These are phyloP conservation scores for Alternaria brassicae DNA, from an alignment of 2,329 filamentous ascomycete species.

Conservation along the genomic window DNA sequence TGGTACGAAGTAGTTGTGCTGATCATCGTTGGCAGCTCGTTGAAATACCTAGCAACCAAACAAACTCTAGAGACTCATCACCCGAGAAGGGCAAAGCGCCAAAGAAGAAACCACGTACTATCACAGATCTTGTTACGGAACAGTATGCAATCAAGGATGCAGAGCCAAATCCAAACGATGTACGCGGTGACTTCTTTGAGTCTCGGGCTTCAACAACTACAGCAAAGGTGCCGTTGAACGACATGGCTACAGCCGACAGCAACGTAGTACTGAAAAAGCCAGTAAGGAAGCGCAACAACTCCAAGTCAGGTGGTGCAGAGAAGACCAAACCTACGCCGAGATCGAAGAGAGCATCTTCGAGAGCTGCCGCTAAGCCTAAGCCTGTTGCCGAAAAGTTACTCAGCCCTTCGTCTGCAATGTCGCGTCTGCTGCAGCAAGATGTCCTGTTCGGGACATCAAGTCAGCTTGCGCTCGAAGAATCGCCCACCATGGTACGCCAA, in stretches of 20 bases:
- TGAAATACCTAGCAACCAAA: slow-evolving; percentile 36
- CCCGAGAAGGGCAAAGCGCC: slow-evolving; percentile 45
- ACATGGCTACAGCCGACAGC: slow-evolving; percentile 15
- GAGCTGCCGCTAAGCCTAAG: slow-evolving; percentile 38
- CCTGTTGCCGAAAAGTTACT: slow-evolving; percentile 45
- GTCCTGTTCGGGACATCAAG: slow-evolving; percentile 52
- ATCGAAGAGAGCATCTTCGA: slow-evolving; percentile 33
- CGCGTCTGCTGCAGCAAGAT: slow-evolving; percentile 41
- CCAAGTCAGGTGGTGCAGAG: slow-evolving; percentile 26
- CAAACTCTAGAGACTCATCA: slow-evolving; percentile 30
- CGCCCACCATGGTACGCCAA: slow-evolving; percentile 45
- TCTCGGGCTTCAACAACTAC: slow-evolving; percentile 26
- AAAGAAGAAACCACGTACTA: slow-evolving; percentile 50
- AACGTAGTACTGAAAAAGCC: slow-evolving; percentile 26
- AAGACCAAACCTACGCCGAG: slow-evolving; percentile 25
- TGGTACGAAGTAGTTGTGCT: background rate
- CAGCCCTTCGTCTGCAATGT: slow-evolving; percentile 43
- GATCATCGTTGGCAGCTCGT: slow-evolving; percentile 26
- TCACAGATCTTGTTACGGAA: slow-evolving; percentile 49
- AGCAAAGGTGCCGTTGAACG: slow-evolving; percentile 38
- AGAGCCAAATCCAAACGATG: slow-evolving; percentile 5
- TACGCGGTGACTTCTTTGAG: slow-evolving; percentile 37
- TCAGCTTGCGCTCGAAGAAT: slow-evolving; percentile 49
- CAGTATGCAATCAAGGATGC: slow-evolving; percentile 37
- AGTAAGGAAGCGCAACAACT: slow-evolving; percentile 29